Evolutionary conservation across 2,329 filamentous ascomycete genomes (phyloP).

Genomic region (Pyricularia sp.): DNA sequence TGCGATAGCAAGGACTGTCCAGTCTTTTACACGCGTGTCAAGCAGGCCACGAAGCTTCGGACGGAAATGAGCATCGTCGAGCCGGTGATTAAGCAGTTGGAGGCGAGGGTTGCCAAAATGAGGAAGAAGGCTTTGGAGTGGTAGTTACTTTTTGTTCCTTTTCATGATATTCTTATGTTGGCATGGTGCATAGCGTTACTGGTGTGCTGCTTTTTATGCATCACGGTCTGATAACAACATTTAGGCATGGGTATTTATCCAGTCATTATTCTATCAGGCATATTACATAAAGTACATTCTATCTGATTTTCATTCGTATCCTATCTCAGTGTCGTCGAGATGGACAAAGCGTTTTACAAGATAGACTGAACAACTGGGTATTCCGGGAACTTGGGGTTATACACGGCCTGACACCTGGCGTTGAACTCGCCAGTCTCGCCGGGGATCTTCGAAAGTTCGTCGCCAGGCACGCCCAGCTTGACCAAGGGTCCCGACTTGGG

Average conservation of each 20-base stretch:
- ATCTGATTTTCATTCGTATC: neutral
- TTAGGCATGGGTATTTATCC: neutral
- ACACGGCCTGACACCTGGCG: neutral
- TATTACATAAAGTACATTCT: neutral
- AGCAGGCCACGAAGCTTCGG: slow-evolving; percentile 42
- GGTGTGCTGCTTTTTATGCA: neutral
- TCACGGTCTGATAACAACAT: neutral
- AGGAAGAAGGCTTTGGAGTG: slow-evolving; percentile 21
- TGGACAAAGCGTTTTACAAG: neutral
- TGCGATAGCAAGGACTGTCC: slow-evolving; percentile 92
- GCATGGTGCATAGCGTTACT: neutral
- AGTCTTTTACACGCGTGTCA: slow-evolving; percentile 74
- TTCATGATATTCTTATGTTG: neutral
- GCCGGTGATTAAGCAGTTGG: slow-evolving; percentile 23
- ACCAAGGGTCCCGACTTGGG: neutral
- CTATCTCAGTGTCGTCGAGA: neutral
- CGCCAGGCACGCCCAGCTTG: slow-evolving; percentile 1
- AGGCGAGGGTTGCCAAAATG: slow-evolving; percentile 14
- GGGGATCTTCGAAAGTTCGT: neutral
- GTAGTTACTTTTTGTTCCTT: slow-evolving; percentile 9
- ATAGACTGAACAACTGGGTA: neutral
- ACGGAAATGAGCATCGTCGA: slow-evolving; percentile 27
- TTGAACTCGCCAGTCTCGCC: slow-evolving; percentile 3
- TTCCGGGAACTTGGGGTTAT: neutral
- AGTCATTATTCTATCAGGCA: neutral